Base-by-base conservation (phyloP, 352 stramenopile genomes). In the Phytophthora cryptogea region DNA sequence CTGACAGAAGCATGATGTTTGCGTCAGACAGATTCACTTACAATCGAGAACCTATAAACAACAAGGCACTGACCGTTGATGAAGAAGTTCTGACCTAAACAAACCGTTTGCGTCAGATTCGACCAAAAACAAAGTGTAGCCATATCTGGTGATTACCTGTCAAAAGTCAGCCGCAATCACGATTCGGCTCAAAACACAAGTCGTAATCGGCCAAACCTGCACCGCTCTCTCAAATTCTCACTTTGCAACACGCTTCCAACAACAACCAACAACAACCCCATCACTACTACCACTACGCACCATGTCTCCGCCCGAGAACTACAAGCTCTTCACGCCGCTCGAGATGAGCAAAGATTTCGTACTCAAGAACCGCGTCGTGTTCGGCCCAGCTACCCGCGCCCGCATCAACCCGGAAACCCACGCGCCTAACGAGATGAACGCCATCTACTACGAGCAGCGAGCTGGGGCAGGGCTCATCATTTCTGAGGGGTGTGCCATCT, bases 291-390 rank as follows among this genome's bases (percentile, higher is more conserved):
- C 39, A 43, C 7, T 10, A 26, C 23, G 16, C 10, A 42, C 9
- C 37, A 74, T 73, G 63, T 55, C 66, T 46, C 47, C 45, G 14
- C 33, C 44, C 4, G 54, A 53, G 31, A 63, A 64, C 63, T 74
- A 74, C 59, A 66, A 62, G 44, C 70, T 79, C 39, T 76, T 79
- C 45, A 71, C 54, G 36, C 63, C 66, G 39, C 53, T 76, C 8
- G 31, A 53, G 30, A 48, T 79, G 5, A 51, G 59, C 31, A n/a
- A 54, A 7, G 45, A 45, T 33, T 46, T 81, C 6, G 30, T 40
- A 52, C 69, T 86, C 49, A 76, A 76, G 54, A 75, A 87, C 54
- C 70, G 74, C 49, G 49, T 85, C 46, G 59, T 85, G 8, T 66
- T 77, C 46, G 74, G 54, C 0, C 78, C 78, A 3, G 52, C 78